Evolutionary conservation across 805 yeast genomes (phyloP).

Genomic region (Kodamaea hsintzibuensis): DNA sequence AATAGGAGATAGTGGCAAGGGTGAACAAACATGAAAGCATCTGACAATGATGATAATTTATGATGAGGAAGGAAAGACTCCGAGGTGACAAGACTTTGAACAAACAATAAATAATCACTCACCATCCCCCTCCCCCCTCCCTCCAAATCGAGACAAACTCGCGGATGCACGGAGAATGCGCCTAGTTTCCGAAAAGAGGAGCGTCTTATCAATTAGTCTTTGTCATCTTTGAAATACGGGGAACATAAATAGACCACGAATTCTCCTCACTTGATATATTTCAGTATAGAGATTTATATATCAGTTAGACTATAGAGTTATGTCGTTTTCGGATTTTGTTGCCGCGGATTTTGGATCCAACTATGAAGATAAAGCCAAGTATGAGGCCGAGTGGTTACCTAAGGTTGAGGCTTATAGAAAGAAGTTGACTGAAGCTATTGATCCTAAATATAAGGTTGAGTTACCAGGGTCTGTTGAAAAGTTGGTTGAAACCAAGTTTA

Average conservation of each 20-base stretch:
- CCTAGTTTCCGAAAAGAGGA: not conserved
- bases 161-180: not conserved
- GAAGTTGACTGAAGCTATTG: conserved; percentile 31
- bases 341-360: conserved; percentile 30
- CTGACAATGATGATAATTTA: no score
- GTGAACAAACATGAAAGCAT: no score
- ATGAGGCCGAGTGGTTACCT: conserved; percentile 44
- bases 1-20: not conserved
- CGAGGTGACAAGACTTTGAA: not conserved
- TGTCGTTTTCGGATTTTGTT: conserved; percentile 21
- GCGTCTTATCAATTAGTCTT: not conserved
- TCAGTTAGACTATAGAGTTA: not conserved
- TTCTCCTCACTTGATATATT: not conserved
- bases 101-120: not conserved
- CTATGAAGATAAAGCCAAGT: conserved; percentile 45
- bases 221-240: not conserved
- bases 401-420: conserved; percentile 44
- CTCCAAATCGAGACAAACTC: not conserved
- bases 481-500: conserved; percentile 37
- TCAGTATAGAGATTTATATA: not conserved
- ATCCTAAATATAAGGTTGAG: conserved; percentile 32
- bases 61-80: not conserved
- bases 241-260: not conserved
- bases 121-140: no score
- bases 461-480: conserved; percentile 35